Evolutionary conservation across 495 filamentous ascomycete genomes (phyloP).

Genomic region (Podospora conica): DNA sequence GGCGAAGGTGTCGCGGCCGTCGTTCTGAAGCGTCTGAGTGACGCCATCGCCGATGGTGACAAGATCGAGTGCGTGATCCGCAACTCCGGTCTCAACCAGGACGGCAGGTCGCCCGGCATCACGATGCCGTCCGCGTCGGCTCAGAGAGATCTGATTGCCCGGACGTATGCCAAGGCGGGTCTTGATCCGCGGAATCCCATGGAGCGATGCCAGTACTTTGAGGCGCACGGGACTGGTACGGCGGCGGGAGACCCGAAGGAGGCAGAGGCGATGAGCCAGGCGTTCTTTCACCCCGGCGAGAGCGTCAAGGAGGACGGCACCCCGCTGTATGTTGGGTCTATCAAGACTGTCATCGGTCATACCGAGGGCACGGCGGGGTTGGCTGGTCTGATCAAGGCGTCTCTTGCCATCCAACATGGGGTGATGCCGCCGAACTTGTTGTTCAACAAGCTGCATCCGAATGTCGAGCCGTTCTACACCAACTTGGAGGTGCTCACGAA

Average conservation of each 20-base stretch:
- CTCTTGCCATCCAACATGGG: slow-evolving; percentile 42
- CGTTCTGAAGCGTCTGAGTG: slow-evolving; percentile 47
- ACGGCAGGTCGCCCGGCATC: slow-evolving; percentile 46
- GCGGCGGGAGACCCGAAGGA: slow-evolving; percentile 13
- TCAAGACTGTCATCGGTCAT: slow-evolving; percentile 54
- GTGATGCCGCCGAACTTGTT: slow-evolving; percentile 37
- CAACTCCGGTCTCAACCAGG: slow-evolving; percentile 46
- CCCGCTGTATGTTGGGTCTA: slow-evolving; percentile 44
- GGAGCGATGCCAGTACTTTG: slow-evolving; percentile 37
- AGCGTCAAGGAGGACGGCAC: slow-evolving; percentile 15
- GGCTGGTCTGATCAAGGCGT: slow-evolving; percentile 48
- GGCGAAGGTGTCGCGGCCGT: slow-evolving; percentile 53
- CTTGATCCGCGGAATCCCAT: slow-evolving; percentile 25
- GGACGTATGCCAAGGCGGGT: slow-evolving; percentile 39
- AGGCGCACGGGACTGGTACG: slow-evolving; percentile 33
- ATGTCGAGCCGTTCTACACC: slow-evolving; percentile 19
- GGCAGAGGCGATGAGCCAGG: slow-evolving; percentile 38
- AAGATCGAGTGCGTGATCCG: slow-evolving; percentile 58
- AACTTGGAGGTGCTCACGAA: slow-evolving; percentile 23
- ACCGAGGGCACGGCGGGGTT: slow-evolving; percentile 47
- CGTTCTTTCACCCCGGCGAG: slow-evolving; percentile 18
- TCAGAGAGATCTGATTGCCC: slow-evolving; percentile 46
- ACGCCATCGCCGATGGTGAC: slow-evolving; percentile 44
- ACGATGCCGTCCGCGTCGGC: slow-evolving; percentile 44
- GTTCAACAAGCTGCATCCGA: slow-evolving; percentile 45